Base-by-base conservation (phyloP, 176 grass and related monocot genomes). In the Cenchrus fungigraminus region DNA sequence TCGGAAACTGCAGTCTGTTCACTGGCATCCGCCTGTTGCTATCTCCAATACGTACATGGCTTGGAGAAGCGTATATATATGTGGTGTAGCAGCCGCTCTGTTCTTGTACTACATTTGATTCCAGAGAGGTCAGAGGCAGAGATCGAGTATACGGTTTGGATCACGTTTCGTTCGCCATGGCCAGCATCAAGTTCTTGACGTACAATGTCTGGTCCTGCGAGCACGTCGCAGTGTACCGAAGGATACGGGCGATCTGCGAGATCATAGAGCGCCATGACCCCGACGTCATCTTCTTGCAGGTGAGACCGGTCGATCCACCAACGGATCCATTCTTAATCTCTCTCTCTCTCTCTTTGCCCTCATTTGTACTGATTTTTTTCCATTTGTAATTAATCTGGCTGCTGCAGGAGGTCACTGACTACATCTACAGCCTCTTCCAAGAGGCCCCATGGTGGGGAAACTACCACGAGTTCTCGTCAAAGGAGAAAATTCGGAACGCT, bases 141-240 rank as follows among this genome's bases (percentile, higher is more conserved):
- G 3, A 37, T 37, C 0, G 34, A 37, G 34, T 37, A 37, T 37
- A 1, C 47, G 47, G 47, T 49, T 0, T 49, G 47, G 44, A 9
- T 49, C 47, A 49, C 47, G 47, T 49, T 49, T 10, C 47, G 8
- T 49, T 49, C 9, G 47, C 31, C 64, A 31, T 3, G 46, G 22
- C 46, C 29, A 51, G 10, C 3, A 60, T 78, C 74, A 78, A 71
- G 65, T 85, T 85, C 74, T n/a, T 85, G 74, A 78, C 74, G 4
- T 78, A 85, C 74, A 78, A 78, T 12, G 74, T 85, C 52, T 85
- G 83, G 74, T 71, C 83, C 12, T 67, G 65, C 16, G 83, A 85
- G 17, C 65, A 79, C 25, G 74, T 85, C 1, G 74, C 29, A 2
- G 54, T 85, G 5, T 85, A 71, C 54, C 17, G 43, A 16, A 11